Percentiles rank a stretch among this genome's conserved stretches.
phyloP scores from a whole-genome alignment of 345 rosid genomes.

The Syzygium aromaticum region DNA sequence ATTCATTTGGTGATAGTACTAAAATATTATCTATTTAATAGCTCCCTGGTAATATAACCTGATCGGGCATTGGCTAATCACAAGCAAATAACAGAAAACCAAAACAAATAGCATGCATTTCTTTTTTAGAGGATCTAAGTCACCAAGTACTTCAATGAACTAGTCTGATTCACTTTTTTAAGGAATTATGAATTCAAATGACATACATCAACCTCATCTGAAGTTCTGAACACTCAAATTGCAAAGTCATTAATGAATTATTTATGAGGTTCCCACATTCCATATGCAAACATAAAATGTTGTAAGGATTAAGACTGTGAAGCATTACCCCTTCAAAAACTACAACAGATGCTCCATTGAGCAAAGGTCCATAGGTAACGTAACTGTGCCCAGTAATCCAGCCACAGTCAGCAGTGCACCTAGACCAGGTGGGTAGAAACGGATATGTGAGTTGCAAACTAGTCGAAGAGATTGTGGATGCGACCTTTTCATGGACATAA shows the following conservation, averaged over 20 bases:
- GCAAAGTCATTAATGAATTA: background rate
- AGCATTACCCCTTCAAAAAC: slow-evolving; percentile 88
- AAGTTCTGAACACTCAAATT: background rate
- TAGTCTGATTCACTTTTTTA: background rate
- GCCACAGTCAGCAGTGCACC: slow-evolving; percentile 99
- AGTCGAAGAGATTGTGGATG: background rate
- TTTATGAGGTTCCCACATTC: background rate
- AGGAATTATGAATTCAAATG: background rate
- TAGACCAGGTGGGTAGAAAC: slow-evolving; percentile 8
- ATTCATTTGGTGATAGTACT: background rate
- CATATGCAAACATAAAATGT: background rate
- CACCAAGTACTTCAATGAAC: background rate
- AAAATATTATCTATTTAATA: background rate
- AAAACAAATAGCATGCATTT: background rate
- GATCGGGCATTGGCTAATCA: background rate
- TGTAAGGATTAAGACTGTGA: background rate
- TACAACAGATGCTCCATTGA: slow-evolving; percentile 78
- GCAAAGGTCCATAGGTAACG: slow-evolving; percentile 97
- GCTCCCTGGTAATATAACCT: background rate
- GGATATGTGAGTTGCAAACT: background rate
- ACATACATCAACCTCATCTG: background rate
- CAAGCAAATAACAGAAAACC: background rate
- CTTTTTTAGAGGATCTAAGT: background rate
- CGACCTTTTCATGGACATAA: slow-evolving; percentile 1
- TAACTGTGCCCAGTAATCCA: slow-evolving; percentile 99